Percentiles rank a stretch among this genome's conserved stretches.
Evolutionary conservation across 2,329 filamentous ascomycete genomes (phyloP).

Genomic region (Lasiodiplodia theobromae): DNA sequence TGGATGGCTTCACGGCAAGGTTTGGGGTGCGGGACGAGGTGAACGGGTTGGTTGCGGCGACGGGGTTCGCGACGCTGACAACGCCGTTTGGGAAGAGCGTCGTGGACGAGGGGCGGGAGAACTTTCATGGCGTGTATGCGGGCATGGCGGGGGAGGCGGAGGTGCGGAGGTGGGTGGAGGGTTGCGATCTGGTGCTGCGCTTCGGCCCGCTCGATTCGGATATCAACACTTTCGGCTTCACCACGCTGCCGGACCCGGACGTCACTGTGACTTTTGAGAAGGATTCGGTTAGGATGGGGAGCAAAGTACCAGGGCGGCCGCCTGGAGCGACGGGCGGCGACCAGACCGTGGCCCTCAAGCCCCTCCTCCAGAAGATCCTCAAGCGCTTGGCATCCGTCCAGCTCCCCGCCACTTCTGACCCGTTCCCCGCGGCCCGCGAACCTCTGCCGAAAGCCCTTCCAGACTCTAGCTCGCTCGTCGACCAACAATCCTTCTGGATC

Average conservation of each 20-base stretch:
- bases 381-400: background rate
- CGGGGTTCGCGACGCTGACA: slow-evolving; percentile 57
- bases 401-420: background rate
- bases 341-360: slow-evolving; percentile 71
- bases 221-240: slow-evolving; percentile 54
- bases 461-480: too few relatives aligned
- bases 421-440: background rate
- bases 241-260: slow-evolving; percentile 46
- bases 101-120: slow-evolving; percentile 56
- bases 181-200: slow-evolving; percentile 55
- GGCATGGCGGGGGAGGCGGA: slow-evolving; percentile 50
- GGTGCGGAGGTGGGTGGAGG: slow-evolving; percentile 46
- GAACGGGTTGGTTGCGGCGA: slow-evolving; percentile 52
- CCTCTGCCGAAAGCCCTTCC: too few relatives aligned
- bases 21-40: slow-evolving; percentile 53
- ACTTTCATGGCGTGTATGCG: slow-evolving; percentile 59
- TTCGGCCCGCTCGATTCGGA: slow-evolving; percentile 57
- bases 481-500: background rate
- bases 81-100: slow-evolving; percentile 60
- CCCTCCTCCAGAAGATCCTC: background rate
- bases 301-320: background rate
- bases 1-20: slow-evolving; percentile 59
- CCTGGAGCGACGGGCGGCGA: slow-evolving; percentile 4
- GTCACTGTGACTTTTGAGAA: slow-evolving; percentile 15
- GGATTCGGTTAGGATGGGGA: background rate